Base-by-base conservation (phyloP, 2,329 filamentous ascomycete species). In the Stemphylium lycopersici region DNA sequence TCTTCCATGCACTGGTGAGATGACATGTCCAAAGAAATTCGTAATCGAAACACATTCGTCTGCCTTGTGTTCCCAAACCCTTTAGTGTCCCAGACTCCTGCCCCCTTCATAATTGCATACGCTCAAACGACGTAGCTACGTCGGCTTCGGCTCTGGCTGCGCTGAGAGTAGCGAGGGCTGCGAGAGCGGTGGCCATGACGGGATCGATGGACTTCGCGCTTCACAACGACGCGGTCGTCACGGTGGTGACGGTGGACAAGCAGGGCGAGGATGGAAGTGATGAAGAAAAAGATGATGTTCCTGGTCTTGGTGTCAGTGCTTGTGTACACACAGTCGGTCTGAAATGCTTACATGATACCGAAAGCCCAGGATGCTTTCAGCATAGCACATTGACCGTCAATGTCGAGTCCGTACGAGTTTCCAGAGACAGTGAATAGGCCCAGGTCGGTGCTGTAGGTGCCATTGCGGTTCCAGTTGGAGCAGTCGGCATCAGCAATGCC, bases 321-420 rank as follows among this genome's bases (percentile, higher is more conserved):
- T 24, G 16, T 18, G n/a, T 26, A n/a, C 10, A 2, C 18, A 29
- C 31, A 13, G 2, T 20, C 1, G 31, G 5, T 24, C n/a, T 18
- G 5, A 26, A 18, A 32, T 24, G 64, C 79, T 78, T 75, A 93
- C 77, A 97, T 96, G 74, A 98, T 97, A 43, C 85, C 91, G 64
- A 97, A 87, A 2, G 91, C 93, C 77, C 91, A 98, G 63, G 82
- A 84, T 1, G 93, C 89, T 84, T 97, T 98, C 70, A 96, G 85
- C 91, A 97, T 95, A 44, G 89, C 85, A 78, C 93, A 98, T 4
- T 86, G 85, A 81, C 93, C 93, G 76, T 90, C 82, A 33, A 87
- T 75, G 48, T 82, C 75, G 36, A 87, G 70, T 37, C 81, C 75
- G 54, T 85, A 78, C 7, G 68, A 68, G 51, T 77, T 81, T 32